phyloP scores from a whole-genome alignment of 225 moss, liverwort and hornwort genomes.

The Sphagnum tenellum region DNA sequence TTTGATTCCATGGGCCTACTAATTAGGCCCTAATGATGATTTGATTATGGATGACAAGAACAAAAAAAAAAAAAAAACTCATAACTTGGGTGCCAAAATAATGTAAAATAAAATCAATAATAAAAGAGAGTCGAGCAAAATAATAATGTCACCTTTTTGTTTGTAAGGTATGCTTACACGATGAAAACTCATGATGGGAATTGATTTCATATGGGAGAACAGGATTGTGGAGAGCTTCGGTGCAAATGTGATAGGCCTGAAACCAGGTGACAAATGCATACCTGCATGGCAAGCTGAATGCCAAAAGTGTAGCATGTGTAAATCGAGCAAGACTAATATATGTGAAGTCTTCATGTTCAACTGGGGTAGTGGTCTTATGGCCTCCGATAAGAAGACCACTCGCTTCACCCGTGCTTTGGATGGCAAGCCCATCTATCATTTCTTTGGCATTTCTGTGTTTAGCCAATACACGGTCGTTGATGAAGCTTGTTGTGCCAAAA shows the following conservation, averaged over 20 bases:
- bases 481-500: conserved; percentile 35
- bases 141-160: background rate
- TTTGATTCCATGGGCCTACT: no score
- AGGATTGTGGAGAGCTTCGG: conserved; percentile 75
- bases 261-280: conserved; percentile 53
- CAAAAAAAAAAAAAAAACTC: background rate
- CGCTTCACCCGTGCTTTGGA: conserved; percentile 21
- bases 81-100: no score
- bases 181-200: background rate
- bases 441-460: conserved; percentile 39
- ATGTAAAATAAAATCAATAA: background rate
- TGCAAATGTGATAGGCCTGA: conserved; percentile 32
- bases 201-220: background rate
- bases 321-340: conserved; percentile 22
- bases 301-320: conserved; percentile 36
- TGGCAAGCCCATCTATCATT: conserved; percentile 34
- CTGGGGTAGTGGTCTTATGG: conserved; percentile 16
- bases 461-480: conserved; percentile 59
- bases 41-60: background rate
- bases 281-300: conserved; percentile 48
- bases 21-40: no score
- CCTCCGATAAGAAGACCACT: conserved; percentile 10
- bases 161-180: no score
- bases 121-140: background rate
- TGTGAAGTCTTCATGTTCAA: conserved; percentile 33